Evolutionary conservation across 192 early-diverging fungal genomes (phyloP), one percentile per base, ranked within the genome.

Genomic region (Phlyctochytrium planicorne): DNA sequence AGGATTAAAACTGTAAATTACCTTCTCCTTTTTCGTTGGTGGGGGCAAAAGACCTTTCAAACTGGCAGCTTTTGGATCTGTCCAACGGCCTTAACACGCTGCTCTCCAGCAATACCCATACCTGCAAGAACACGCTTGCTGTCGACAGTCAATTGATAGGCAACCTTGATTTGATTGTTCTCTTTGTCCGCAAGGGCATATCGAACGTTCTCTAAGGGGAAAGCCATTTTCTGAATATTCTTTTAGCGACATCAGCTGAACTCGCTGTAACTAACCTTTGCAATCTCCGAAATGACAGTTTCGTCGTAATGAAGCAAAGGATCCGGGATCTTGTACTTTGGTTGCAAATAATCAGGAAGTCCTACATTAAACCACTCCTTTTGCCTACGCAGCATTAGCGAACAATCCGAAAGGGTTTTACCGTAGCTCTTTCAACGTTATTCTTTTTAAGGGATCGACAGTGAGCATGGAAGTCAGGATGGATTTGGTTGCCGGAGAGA

Each of bases 141-240:
- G 75, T 97, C 97, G 1, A 94, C 82, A n/a, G 94, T 89, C 63
- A 98, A 81, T 71, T 96, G 94, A 75, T 97, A 98, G 2, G 97
- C 94, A 3, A 98, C 97, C 68, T 96, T 96, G 61, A 96, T 89
- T 29, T 93, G 94, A 75, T 96, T 97, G 72, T 95, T 96, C 59
- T 89, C 92, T 3, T 79, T 73, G 72, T 94, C 90, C 24, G 88
- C 79, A 63, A 98, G 75, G 63, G 93, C 93, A 52, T 80, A 71
- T 29, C 88, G 69, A 35, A 99, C 88, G 17, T 87, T 87, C 35
- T 87, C 78, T 56, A 68, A 73, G 56, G 78, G 71, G 69, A 85
- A 91, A 6, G 86, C 87, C 88, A 92, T 92, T 79, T 91, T 91
- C 83, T 91, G 71, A 20, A 68, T 33, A 30, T 52, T 1, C 20